Base-by-base conservation (phyloP, 345 rosid species). In the Trapa incisa region DNA sequence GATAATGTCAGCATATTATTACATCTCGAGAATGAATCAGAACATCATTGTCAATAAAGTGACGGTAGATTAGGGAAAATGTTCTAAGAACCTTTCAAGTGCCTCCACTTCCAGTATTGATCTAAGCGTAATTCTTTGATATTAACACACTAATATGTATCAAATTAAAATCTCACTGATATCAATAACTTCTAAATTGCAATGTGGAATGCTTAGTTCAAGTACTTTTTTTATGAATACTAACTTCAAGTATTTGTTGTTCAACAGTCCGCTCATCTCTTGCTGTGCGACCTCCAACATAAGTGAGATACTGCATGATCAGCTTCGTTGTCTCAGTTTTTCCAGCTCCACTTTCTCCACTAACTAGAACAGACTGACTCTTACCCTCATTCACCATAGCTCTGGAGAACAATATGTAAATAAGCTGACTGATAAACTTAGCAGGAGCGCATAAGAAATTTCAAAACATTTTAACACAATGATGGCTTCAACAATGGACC, bases 321-420 rank as follows among this genome's bases (percentile, higher is more conserved):
- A 94, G 78, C 78, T 94, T 94, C 45, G 99, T 94, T 16, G 99
- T 94, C 88, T 94, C 99, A n/a, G 99, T 94, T 86, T 94, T 94
- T 53, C 99, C 99, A 67, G 99, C 97, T 65, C 99, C 99, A 81
- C 99, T 94, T 82, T 94, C 99, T 76, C 99, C 99, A 66, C 99
- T 94, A 9, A 94, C 99, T 54, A 94, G 85, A 72, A 94, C 91
- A 72, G 99, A 91, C 73, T 94, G 99, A 81, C 99, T 94, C 81
- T 73, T 84, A 70, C 84, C 71, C 64, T 88, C 96, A 56, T 77
- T 81, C 76, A 91, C 79, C 99, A 94, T 94, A 53, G 99, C 94
- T 84, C 99, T 94, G 81, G 63, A 74, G 63, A 79, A 71, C 66
- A 82, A 75, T 65, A 70, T 72, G 66, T 70, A 66, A 66, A 72